Base-by-base conservation (phyloP, 148 eudicot species). In the Dysphania ambrosioides region DNA sequence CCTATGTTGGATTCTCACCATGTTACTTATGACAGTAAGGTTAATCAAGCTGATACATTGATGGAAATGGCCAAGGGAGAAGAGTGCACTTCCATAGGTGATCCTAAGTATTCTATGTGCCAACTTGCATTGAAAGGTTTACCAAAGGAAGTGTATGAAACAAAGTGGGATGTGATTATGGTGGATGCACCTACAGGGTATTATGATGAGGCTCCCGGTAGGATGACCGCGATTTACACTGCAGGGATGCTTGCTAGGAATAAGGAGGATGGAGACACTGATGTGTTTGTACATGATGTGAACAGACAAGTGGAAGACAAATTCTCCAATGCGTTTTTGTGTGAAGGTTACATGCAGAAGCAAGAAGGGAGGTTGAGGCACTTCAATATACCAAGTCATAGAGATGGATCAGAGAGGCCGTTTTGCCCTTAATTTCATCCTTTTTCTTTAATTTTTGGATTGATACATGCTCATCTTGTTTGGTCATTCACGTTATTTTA, bases 131-230 rank as follows among this genome's bases (percentile, higher is more conserved):
- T 94, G 3, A 94, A 88, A 62, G 86, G 90, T 2, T 80, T 91
- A 81, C 96, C 98, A 27, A 75, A 74, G 64, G 85, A 81, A 32
- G 89, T 94, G 68, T 94, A 91, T 61, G 93, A 87, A 34, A 88
- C 75, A 9, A 78, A 86, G 56, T 91, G 97, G 97, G 98, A 94
- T 80, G 68, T 94, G 82, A 94, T 94, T 13, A 94, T 94, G 98
- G 98, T 94, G 79, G 98, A 94, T 73, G 98, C 98, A 26, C 98
- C 98, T 2, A 94, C 98, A 3, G 97, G 98, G 71, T 94, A 94
- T 71, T 82, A 94, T 16, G 91, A 88, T 9, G 97, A 91, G 80
- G 98, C 98, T 0, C 98, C 98, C 0, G 98, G 98, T 29, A 77
- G 98, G 74, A 94, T 94, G 98, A 81, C 84, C n/a, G 98, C 96